Conservation (phyloP, 345 rosid genomes). For the Citrus sinensis region DNA sequence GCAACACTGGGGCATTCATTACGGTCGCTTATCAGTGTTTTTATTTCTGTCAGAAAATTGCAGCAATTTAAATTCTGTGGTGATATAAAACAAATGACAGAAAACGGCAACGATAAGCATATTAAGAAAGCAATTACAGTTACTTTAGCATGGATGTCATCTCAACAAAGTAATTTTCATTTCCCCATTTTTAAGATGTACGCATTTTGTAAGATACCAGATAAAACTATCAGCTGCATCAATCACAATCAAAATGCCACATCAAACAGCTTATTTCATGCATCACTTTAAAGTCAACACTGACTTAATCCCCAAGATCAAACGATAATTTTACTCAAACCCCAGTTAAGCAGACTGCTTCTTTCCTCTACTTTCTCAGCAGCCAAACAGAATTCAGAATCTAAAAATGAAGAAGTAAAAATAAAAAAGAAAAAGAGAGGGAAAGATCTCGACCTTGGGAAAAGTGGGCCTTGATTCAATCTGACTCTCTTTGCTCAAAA, state of each 20-base stretch:
- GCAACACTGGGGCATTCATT: neutral
- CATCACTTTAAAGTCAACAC: neutral
- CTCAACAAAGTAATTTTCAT: neutral
- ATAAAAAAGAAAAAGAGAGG: neutral
- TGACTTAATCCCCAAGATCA: neutral
- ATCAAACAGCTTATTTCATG: neutral
- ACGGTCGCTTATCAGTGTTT: neutral
- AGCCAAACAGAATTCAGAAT: neutral
- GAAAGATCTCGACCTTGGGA: slow-evolving; percentile 37
- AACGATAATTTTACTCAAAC: neutral
- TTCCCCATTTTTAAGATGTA: neutral
- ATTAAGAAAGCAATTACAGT: neutral
- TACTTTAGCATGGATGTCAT: neutral
- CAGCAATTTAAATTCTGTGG: too few relatives aligned
- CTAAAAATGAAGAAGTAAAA: neutral
- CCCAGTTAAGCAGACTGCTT: neutral
- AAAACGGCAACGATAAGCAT: neutral
- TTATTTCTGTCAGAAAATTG: neutral
- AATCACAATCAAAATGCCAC: neutral
- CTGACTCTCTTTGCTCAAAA: slow-evolving; percentile 49
- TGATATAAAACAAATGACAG: neutral
- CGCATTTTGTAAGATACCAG: neutral
- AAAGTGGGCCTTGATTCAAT: slow-evolving; percentile 55
- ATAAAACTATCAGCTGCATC: neutral
- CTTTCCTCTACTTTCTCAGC: neutral